Evolutionary conservation across 2,329 filamentous ascomycete species (phyloP).

Genomic region (Monilinia vaccinii-corymbosi): DNA sequence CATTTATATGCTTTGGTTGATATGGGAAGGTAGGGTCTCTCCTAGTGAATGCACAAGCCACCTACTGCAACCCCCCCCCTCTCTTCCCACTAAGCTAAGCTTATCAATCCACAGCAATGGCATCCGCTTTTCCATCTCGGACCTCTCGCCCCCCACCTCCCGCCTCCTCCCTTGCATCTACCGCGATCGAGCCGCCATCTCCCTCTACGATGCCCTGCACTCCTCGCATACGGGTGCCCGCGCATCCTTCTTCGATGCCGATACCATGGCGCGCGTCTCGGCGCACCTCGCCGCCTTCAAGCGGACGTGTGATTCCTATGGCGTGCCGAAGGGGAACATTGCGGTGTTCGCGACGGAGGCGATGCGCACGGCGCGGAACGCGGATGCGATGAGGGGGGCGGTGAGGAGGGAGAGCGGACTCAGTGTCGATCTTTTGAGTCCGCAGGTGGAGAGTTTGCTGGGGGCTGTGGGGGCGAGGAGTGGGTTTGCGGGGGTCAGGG

Average conservation of each 20-base stretch:
- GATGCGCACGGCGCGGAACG: constrained; percentile 72
- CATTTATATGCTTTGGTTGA: constrained; percentile 29
- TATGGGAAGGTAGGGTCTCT: constrained; percentile 29
- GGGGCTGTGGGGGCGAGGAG: constrained; percentile 79
- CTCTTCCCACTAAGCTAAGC: not conserved
- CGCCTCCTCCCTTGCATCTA: constrained; percentile 71
- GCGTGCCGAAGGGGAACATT: constrained; percentile 56
- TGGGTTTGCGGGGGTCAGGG: constrained; percentile 59
- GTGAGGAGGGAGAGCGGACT: constrained; percentile 59
- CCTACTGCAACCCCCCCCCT: not conserved
- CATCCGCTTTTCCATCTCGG: constrained; percentile 84
- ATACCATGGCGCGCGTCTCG: constrained; percentile 58
- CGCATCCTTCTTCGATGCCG: constrained; percentile 36
- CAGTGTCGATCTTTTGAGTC: constrained; percentile 62
- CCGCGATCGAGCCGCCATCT: constrained; percentile 70
- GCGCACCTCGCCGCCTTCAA: constrained; percentile 61
- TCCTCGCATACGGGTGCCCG: constrained; percentile 32
- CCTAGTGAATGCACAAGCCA: not conserved
- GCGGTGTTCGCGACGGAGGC: constrained; percentile 81
- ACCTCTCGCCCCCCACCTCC: constrained; percentile 60
- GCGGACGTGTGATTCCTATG: constrained; percentile 58
- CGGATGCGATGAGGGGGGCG: constrained; percentile 52
- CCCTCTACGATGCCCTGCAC: constrained; percentile 74
- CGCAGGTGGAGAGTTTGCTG: constrained; percentile 72
- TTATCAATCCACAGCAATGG: constrained; percentile 56